These are phyloP conservation scores for Alternaria angustiovoidea DNA, from an alignment of 2,329 filamentous ascomycete species.

Conservation along the genomic window DNA sequence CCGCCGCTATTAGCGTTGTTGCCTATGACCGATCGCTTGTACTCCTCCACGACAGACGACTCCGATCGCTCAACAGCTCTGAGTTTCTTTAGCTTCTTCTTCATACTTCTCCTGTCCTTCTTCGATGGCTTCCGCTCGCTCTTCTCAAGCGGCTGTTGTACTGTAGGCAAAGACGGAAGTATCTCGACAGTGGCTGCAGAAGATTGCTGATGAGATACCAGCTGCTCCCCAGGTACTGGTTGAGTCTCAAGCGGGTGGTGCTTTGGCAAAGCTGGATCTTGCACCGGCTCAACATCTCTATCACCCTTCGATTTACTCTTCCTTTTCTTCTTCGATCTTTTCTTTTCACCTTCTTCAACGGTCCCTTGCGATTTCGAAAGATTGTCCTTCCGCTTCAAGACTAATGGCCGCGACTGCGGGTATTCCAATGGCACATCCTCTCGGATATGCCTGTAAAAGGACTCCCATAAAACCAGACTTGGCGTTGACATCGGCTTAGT, in stretches of 20 bases:
- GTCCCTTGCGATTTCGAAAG: not conserved
- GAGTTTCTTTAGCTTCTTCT: not conserved
- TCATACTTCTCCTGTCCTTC: not conserved
- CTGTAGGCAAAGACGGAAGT: not conserved
- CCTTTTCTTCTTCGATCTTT: not conserved
- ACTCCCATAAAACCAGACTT: not conserved
- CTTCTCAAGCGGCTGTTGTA: not conserved
- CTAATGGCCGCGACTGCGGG: not conserved
- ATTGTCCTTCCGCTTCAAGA: not conserved
- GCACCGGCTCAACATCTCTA: not conserved
- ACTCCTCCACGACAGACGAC: not conserved
- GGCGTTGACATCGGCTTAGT: not conserved
- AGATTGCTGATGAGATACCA: not conserved
- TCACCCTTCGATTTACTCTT: not conserved
- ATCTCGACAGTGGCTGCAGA: not conserved
- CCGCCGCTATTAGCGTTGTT: not conserved
- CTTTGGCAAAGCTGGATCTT: not conserved
- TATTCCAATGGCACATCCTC: not conserved
- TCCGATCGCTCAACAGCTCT: not conserved
- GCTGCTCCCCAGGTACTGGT: not conserved
- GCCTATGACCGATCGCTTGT: not conserved
- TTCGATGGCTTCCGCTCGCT: not conserved
- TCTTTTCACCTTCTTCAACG: not conserved
- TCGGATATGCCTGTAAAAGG: not conserved
- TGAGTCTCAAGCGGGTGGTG: not conserved